These are phyloP conservation scores for Logfia minima DNA, from an alignment of 129 eudicot species.

Conservation along the genomic window DNA sequence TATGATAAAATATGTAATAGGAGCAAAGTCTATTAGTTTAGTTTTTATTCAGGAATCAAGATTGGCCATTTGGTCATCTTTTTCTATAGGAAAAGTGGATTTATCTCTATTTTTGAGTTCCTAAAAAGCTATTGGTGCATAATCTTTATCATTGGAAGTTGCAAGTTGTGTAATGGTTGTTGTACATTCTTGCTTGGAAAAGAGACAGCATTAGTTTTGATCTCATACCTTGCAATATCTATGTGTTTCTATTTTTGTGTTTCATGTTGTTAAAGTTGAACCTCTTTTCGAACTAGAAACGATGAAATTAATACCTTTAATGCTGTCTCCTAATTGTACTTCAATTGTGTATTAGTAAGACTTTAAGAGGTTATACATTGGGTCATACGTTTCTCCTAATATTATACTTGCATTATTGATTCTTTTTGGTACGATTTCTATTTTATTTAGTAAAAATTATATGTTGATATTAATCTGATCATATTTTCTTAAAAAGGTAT, in stretches of 20 bases:
- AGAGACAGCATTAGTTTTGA: neutral
- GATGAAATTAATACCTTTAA: neutral
- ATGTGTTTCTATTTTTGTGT: constrained; percentile 11
- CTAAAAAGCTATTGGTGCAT: neutral
- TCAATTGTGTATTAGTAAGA: neutral
- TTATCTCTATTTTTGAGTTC: constrained; percentile 1
- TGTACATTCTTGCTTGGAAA: constrained; percentile 2
- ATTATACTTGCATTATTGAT: neutral
- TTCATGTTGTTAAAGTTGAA: neutral
- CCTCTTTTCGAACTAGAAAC: neutral
- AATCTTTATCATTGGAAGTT: neutral
- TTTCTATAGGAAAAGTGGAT: neutral
- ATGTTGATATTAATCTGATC: too few species aligned
- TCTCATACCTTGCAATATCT: neutral
- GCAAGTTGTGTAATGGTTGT: neutral
- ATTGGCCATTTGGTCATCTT: constrained; percentile 5
- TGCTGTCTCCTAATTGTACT: neutral
- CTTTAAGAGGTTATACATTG: neutral
- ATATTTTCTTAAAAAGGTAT: too few species aligned
- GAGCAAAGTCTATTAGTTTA: neutral
- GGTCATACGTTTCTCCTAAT: neutral
- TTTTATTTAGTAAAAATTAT: too few species aligned
- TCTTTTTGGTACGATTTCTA: too few species aligned
- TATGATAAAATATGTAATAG: constrained; percentile 9
- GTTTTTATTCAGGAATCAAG: neutral